These are phyloP conservation scores for Helenozyma rhizophorensis DNA, from an alignment of 805 yeast species.

Conservation along the genomic window DNA sequence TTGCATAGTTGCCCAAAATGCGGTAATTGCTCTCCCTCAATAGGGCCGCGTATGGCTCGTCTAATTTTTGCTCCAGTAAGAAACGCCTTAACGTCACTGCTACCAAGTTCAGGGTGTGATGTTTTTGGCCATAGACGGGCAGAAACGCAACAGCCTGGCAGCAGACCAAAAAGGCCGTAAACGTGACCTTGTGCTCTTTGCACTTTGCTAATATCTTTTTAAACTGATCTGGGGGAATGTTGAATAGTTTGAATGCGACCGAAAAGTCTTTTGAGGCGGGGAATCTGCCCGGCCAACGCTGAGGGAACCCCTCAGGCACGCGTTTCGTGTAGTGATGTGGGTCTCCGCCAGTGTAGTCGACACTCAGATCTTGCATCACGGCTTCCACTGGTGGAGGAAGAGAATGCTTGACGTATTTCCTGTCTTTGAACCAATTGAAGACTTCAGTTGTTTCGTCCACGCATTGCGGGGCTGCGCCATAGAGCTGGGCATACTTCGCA, in stretches of 20 bases:
- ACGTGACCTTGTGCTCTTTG: conserved; percentile 25
- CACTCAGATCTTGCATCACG: conserved; percentile 21
- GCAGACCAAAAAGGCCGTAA: conserved; percentile 29
- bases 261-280: conserved; percentile 12
- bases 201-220: conserved; percentile 22
- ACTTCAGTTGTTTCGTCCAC: conserved; percentile 10
- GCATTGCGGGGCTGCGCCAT: conserved; percentile 8
- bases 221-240: conserved; percentile 23
- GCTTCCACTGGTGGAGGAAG: conserved; percentile 35
- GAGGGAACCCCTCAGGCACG: conserved; percentile 17
- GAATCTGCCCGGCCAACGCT: conserved; percentile 32
- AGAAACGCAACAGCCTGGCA: conserved; percentile 23
- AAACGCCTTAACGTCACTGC: conserved; percentile 34
- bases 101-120: conserved; percentile 21
- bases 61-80: conserved; percentile 7
- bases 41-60: conserved; percentile 15
- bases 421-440: conserved; percentile 21
- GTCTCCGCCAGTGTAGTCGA: conserved; percentile 25
- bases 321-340: conserved; percentile 19
- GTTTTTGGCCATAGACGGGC: conserved; percentile 23
- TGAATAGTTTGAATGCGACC: conserved; percentile 24
- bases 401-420: conserved; percentile 17
- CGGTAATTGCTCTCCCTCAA: conserved; percentile 17
- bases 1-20: conserved; percentile 31
- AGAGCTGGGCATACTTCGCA: conserved; percentile 6